Percentiles rank a stretch among this genome's conserved stretches.
These are phyloP conservation scores for Plectosphaerella plurivora DNA, from an alignment of 2,329 filamentous ascomycete species.

Conservation along the genomic window DNA sequence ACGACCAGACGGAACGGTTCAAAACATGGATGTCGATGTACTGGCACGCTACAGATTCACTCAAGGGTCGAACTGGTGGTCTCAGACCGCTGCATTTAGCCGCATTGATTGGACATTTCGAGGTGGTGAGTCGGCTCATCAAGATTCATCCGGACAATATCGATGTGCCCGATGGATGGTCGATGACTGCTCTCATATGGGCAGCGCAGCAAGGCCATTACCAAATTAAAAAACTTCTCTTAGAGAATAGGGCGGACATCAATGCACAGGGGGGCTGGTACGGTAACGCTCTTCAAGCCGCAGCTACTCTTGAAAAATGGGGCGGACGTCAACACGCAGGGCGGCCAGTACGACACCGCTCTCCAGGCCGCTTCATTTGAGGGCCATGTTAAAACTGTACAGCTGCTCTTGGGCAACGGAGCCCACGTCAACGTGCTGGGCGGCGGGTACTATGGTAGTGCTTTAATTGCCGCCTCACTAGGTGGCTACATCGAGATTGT, in stretches of 20 bases:
- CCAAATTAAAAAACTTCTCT: too few species aligned
- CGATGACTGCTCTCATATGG: background rate
- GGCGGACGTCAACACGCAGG: background rate
- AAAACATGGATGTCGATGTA: slow-evolving; percentile 1
- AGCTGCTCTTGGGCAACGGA: background rate
- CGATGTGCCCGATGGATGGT: background rate
- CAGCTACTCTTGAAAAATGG: slow-evolving; percentile 3
- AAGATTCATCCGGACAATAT: background rate
- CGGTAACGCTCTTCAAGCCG: background rate
- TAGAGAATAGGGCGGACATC: background rate
- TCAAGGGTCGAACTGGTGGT: background rate
- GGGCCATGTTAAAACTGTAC: background rate
- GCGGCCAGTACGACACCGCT: background rate
- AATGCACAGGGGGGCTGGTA: background rate
- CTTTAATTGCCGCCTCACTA: background rate
- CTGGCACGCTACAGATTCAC: background rate
- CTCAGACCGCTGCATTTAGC: slow-evolving; percentile 1
- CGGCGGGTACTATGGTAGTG: background rate
- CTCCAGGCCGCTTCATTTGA: background rate
- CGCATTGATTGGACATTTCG: background rate
- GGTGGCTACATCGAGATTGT: background rate
- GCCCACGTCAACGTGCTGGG: background rate
- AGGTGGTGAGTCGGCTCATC: background rate
- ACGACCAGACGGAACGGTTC: background rate
- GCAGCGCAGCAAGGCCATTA: background rate